These are phyloP conservation scores for Glaciozyma martinii DNA, from an alignment of 768 basidiomycete genomes.

Conservation along the genomic window DNA sequence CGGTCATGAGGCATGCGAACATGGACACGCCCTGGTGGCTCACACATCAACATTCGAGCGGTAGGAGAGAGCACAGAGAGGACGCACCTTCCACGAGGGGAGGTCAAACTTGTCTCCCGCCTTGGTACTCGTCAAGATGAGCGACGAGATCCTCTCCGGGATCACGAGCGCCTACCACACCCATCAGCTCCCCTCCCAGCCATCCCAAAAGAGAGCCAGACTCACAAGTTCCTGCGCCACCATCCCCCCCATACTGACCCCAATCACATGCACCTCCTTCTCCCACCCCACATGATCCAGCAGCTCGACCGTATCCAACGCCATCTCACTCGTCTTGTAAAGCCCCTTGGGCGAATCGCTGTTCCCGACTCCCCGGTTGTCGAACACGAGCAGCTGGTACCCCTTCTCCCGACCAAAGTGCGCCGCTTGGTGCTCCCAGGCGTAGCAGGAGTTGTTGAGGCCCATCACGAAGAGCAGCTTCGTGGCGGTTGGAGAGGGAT, in stretches of 20 bases:
- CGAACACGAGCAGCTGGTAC: constrained; percentile 30
- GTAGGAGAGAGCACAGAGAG: no score
- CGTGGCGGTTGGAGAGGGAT: background rate
- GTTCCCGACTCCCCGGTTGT: constrained; percentile 34
- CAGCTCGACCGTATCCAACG: constrained; percentile 24
- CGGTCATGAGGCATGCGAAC: constrained; percentile 3
- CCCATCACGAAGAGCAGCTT: constrained; percentile 21
- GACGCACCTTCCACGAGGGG: background rate
- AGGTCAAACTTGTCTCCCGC: background rate
- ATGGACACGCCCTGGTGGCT: background rate
- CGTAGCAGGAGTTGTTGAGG: constrained; percentile 20
- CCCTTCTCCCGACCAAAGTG: constrained; percentile 9
- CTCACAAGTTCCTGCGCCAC: constrained; percentile 29
- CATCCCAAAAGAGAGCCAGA: background rate
- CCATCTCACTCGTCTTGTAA: constrained; percentile 30
- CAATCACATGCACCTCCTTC: constrained; percentile 12
- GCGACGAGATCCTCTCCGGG: constrained; percentile 15
- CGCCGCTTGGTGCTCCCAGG: constrained; percentile 28
- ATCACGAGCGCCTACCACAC: constrained; percentile 26
- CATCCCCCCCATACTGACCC: constrained; percentile 33
- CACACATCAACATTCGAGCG: no score
- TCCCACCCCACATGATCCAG: constrained; percentile 26
- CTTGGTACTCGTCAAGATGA: constrained; percentile 29
- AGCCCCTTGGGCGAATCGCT: constrained; percentile 6
- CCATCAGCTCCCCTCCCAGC: background rate